These are phyloP conservation scores for Hypoxylon sp. DNA, from an alignment of 2,329 filamentous ascomycete species.

Conservation along the genomic window DNA sequence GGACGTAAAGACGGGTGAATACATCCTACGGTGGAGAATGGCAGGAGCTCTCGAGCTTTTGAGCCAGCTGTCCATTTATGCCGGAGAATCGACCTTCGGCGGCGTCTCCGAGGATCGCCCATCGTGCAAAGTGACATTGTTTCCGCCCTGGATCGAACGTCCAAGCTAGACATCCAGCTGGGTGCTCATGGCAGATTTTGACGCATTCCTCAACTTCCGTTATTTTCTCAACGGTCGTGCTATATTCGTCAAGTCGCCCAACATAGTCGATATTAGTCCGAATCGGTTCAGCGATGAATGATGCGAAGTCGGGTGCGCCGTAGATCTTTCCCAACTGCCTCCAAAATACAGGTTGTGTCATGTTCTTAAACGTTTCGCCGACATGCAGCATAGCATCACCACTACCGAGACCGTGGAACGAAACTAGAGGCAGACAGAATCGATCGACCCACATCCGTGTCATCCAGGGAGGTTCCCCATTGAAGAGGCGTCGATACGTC, in stretches of 20 bases:
- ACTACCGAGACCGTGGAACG: conserved; percentile 66
- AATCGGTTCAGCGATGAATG: conserved; percentile 57
- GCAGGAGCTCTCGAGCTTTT: conserved; percentile 48
- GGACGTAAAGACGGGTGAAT: conserved; percentile 9
- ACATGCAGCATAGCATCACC: conserved; percentile 63
- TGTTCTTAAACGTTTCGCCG: conserved; percentile 59
- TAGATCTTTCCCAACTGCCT: conserved; percentile 66
- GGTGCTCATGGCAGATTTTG: conserved; percentile 58
- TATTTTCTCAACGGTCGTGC: conserved; percentile 57
- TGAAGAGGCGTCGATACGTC: conserved; percentile 68
- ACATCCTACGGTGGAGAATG: conserved; percentile 44
- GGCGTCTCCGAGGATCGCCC: conserved; percentile 63
- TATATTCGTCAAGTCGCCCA: conserved; percentile 63
- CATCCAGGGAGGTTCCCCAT: conserved; percentile 66
- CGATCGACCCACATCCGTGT: conserved; percentile 66
- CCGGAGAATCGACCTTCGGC: conserved; percentile 57
- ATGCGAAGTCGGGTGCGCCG: conserved; percentile 58
- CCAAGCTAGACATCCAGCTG: conserved; percentile 66
- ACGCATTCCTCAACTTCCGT: conserved; percentile 61
- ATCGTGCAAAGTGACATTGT: conserved; percentile 64
- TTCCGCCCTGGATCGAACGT: conserved; percentile 60
- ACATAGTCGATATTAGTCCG: conserved; percentile 64
- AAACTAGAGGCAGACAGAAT: conserved; percentile 68
- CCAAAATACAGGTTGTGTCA: conserved; percentile 63
- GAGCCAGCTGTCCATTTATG: conserved; percentile 55